Base-by-base conservation (phyloP, 1,139 yeast species). In the Suhomyces chickasaworum region DNA sequence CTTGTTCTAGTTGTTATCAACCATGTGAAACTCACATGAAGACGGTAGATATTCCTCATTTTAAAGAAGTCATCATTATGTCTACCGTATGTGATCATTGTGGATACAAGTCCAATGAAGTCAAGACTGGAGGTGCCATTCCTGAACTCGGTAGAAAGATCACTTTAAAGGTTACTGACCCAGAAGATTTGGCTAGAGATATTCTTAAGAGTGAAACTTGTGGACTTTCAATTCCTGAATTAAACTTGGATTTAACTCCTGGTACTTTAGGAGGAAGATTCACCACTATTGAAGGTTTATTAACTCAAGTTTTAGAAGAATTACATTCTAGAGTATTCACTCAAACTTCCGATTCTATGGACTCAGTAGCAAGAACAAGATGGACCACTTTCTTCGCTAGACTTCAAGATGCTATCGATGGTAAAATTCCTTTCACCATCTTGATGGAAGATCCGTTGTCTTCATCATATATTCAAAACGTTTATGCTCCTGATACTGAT, bases 231-330 rank as follows among this genome's bases (percentile, higher is more conserved):
- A 78, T 93, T 48, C 99, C 99, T 6, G 99, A 95, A 69, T 77
- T 95, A 50, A 83, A 81, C 62, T 78, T 95, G 56, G 99, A 95
- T 65, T 81, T 95, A 57, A 89, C 95, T 13, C 95, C 97, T 33
- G 99, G 99, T 51, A 95, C 99, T 12, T 77, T 95, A 46, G 99
- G 99, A 51, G 99, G 99, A 45, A 81, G 99, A 63, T 95, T 95
- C 73, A 95, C 99, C 40, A 95, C 99, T 17, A 74, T 93, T 55
- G 99, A 93, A 71, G 99, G 99, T 50, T 77, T 95, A 50, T 72
- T 95, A 54, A 77, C 81, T 41, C 98, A 95, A 68, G 98, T 93
- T 16, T 75, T 82, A 56, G 97, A 89, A 51, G 99, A 93, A 67
- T 80, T 95, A 53, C 87, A 90, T 59, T 73, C 85, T 15, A 82